These are phyloP conservation scores for Dendrobium huoshanense DNA, from an alignment of 106 monocot genomes.

Conservation along the genomic window DNA sequence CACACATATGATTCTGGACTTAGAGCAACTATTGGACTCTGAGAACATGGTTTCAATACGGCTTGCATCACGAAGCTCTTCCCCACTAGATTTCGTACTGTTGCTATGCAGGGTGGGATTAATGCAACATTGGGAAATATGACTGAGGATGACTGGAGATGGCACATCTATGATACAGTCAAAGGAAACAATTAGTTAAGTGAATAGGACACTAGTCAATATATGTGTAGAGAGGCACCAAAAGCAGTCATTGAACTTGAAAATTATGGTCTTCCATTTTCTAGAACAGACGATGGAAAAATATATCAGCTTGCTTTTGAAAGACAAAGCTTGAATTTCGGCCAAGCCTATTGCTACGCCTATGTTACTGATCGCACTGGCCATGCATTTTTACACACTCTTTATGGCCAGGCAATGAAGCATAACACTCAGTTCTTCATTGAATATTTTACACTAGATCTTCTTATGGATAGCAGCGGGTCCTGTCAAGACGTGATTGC, in stretches of 20 bases:
- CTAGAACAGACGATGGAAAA: slow-evolving; percentile 91
- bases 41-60: slow-evolving; percentile 70
- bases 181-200: slow-evolving; percentile 99
- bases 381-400: slow-evolving; percentile 90
- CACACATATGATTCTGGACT: slow-evolving; percentile 76
- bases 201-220: slow-evolving; percentile 86
- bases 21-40: slow-evolving; percentile 63
- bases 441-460: slow-evolving; percentile 80
- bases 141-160: slow-evolving; percentile 98
- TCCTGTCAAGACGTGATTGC: too few species aligned
- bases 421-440: slow-evolving; percentile 87
- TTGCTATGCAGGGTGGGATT: slow-evolving; percentile 91
- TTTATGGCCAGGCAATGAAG: slow-evolving; percentile 93
- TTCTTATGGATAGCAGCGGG: slow-evolving; percentile 72
- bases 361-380: slow-evolving; percentile 98
- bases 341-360: slow-evolving; percentile 96
- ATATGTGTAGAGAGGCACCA: slow-evolving; percentile 90
- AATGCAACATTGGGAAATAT: slow-evolving; percentile 98
- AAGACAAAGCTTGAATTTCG: slow-evolving; percentile 95
- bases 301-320: slow-evolving; percentile 88
- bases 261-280: slow-evolving; percentile 96
- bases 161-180: slow-evolving; percentile 99
- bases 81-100: slow-evolving; percentile 67
- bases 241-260: slow-evolving; percentile 97
- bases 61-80: slow-evolving; percentile 83